A percentile compares a stretch with the other conserved stretches of the same genome.
phyloP scores from a whole-genome alignment of 2,329 filamentous ascomycete genomes.

The Verticillium nubilum region DNA sequence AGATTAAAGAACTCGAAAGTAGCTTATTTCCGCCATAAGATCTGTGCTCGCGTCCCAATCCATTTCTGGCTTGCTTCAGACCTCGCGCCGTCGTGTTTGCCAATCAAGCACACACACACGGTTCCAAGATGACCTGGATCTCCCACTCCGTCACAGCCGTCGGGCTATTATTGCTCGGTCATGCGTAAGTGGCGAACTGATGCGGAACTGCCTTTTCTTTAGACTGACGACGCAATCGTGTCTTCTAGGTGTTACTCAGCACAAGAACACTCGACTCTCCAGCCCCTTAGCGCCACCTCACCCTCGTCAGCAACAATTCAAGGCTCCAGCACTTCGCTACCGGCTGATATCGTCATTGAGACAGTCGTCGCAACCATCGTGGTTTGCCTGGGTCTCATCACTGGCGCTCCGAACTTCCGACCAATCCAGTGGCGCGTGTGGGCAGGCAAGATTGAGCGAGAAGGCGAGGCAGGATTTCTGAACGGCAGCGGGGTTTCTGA shows the following conservation, averaged over 20 bases:
- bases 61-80: not conserved
- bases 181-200: constrained; percentile 63
- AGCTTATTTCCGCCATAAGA: no score
- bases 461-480: constrained; percentile 58
- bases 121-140: constrained; percentile 59
- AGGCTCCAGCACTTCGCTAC: constrained; percentile 48
- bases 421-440: constrained; percentile 81
- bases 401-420: constrained; percentile 70
- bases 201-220: not conserved
- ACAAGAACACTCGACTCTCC: constrained; percentile 80
- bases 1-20: no score
- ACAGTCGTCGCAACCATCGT: constrained; percentile 73
- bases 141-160: constrained; percentile 66
- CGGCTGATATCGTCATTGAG: constrained; percentile 83
- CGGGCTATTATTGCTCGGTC: constrained; percentile 73
- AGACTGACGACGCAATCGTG: constrained; percentile 5
- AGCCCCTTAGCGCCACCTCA: constrained; percentile 47
- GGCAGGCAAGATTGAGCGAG: constrained; percentile 77
- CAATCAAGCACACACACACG: not conserved
- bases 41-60: no score
- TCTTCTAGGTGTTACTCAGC: constrained; percentile 82
- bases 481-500: constrained; percentile 59
- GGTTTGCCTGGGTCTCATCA: constrained; percentile 78
- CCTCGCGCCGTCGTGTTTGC: not conserved
- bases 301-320: constrained; percentile 37